Conservation (phyloP, 2,329 filamentous ascomycete species). For the Sarocladium brachiariae region DNA sequence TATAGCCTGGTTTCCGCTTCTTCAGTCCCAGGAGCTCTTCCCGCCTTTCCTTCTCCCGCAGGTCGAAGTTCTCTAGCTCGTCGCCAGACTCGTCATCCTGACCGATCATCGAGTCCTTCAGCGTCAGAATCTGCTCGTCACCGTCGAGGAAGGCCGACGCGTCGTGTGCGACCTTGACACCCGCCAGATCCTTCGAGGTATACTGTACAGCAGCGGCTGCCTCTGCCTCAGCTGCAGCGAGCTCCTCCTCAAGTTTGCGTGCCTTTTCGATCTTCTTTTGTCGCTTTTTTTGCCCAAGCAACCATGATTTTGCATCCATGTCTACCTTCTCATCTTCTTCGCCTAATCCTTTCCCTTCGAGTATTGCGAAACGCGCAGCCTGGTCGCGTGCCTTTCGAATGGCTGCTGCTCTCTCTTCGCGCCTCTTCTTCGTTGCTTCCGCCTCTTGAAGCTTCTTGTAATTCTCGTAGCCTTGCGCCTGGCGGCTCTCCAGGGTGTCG, state of each 20-base stretch:
- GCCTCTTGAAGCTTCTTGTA: conserved; percentile 59
- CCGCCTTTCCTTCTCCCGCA: conserved; percentile 66
- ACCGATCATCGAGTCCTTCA: conserved; percentile 81
- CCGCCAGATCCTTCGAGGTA: conserved; percentile 77
- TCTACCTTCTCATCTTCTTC: conserved; percentile 62
- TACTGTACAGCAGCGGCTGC: conserved; percentile 62
- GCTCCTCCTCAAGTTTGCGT: conserved; percentile 65
- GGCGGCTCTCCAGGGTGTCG: conserved; percentile 78
- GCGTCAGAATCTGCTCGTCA: conserved; percentile 81
- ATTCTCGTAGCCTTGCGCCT: conserved; percentile 68
- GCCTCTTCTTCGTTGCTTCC: conserved; percentile 68
- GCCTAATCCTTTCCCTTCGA: conserved; percentile 79
- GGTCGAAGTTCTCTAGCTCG: conserved; percentile 72
- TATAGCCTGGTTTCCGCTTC: conserved; percentile 84
- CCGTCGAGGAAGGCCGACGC: conserved; percentile 72
- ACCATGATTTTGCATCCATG: conserved; percentile 76
- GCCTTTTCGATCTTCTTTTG: conserved; percentile 84
- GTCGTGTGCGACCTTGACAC: conserved; percentile 88
- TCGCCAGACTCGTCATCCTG: conserved; percentile 82
- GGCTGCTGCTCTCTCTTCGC: conserved; percentile 72
- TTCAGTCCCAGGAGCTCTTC: conserved; percentile 75
- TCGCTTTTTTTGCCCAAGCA: conserved; percentile 84
- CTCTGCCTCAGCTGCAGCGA: conserved; percentile 66
- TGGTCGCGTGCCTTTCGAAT: conserved; percentile 83
- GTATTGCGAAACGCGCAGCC: conserved; percentile 65